phyloP scores from a whole-genome alignment of 2,329 filamentous ascomycete species.

The Calonectria pteridis region DNA sequence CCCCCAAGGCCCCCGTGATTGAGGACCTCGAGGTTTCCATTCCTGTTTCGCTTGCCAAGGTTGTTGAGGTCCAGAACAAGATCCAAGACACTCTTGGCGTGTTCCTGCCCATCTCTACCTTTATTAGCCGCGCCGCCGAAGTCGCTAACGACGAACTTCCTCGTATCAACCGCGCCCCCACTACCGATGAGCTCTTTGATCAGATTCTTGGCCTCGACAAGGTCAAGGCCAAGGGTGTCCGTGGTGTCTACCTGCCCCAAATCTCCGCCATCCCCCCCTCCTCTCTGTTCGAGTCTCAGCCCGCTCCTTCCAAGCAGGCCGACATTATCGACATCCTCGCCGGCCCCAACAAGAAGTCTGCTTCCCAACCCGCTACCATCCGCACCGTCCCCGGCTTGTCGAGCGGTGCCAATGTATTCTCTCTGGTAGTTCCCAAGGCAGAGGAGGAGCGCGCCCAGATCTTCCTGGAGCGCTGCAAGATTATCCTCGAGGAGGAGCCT shows the following conservation, averaged over 20 bases:
- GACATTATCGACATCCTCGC: constrained; percentile 90
- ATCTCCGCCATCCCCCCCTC: constrained; percentile 69
- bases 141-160: constrained; percentile 91
- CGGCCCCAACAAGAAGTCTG: constrained; percentile 50
- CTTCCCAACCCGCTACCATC: constrained; percentile 42
- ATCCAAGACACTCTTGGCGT: constrained; percentile 83
- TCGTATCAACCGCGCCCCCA: constrained; percentile 70
- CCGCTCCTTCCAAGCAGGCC: constrained; percentile 50
- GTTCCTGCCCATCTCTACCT: constrained; percentile 85
- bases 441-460: constrained; percentile 86
- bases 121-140: constrained; percentile 86
- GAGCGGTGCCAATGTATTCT: constrained; percentile 81
- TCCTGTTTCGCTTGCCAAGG: constrained; percentile 82
- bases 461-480: constrained; percentile 90
- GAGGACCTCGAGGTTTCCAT: constrained; percentile 73
- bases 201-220: constrained; percentile 80
- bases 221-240: constrained; percentile 62
- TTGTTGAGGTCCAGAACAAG: constrained; percentile 84
- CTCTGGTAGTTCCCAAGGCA: constrained; percentile 79
- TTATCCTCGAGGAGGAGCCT: constrained; percentile 83
- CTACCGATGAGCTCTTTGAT: constrained; percentile 88
- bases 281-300: constrained; percentile 51
- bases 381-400: constrained; percentile 60
- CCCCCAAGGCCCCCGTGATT: constrained; percentile 57
- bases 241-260: constrained; percentile 78